Percentiles rank a stretch among this genome's conserved stretches.
Conservation (phyloP, 2,329 filamentous ascomycete species). For the Claviceps sorghi region DNA sequence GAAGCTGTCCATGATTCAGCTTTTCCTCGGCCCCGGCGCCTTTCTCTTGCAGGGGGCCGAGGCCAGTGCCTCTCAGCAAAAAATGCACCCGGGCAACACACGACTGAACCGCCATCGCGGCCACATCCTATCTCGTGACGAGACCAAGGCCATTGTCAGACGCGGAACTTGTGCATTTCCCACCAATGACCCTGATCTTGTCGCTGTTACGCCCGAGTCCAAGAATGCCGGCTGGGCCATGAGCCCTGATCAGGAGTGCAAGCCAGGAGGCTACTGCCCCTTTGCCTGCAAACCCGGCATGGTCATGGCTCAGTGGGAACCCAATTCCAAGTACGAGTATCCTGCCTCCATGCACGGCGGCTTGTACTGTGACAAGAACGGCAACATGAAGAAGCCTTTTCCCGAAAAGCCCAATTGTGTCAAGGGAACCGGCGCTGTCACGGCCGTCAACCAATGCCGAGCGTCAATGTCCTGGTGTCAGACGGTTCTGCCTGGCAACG, state of each 20-base stretch:
- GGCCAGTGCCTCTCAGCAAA: conserved; percentile 18
- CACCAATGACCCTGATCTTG: conserved; percentile 43
- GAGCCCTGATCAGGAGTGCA: conserved; percentile 59
- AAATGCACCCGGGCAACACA: conserved; percentile 25
- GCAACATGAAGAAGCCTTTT: conserved; percentile 56
- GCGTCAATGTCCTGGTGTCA: conserved; percentile 58
- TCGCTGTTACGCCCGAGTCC: conserved; percentile 48
- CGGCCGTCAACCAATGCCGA: conserved; percentile 51
- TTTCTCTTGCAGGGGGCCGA: conserved; percentile 26
- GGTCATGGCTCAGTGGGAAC: conserved; percentile 69
- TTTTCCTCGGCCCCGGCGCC: conserved; percentile 34
- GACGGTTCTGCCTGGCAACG: conserved; percentile 64
- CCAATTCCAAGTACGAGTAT: conserved; percentile 51
- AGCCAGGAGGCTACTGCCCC: conserved; percentile 55
- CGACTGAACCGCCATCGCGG: conserved; percentile 15
- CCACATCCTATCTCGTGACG: conserved; percentile 9
- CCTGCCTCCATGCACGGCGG: conserved; percentile 65
- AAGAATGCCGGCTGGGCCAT: conserved; percentile 67
- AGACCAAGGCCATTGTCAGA: conserved; percentile 28
- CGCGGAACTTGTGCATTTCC: conserved; percentile 51
- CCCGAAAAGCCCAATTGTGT: conserved; percentile 53
- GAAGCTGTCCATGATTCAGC: conserved; percentile 37
- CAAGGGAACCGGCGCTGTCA: conserved; percentile 49
- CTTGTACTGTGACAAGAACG: conserved; percentile 53
- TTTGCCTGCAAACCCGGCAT: conserved; percentile 63